Base-by-base conservation (phyloP, 202 grass and related monocot genomes). In the Panicum hallii region DNA sequence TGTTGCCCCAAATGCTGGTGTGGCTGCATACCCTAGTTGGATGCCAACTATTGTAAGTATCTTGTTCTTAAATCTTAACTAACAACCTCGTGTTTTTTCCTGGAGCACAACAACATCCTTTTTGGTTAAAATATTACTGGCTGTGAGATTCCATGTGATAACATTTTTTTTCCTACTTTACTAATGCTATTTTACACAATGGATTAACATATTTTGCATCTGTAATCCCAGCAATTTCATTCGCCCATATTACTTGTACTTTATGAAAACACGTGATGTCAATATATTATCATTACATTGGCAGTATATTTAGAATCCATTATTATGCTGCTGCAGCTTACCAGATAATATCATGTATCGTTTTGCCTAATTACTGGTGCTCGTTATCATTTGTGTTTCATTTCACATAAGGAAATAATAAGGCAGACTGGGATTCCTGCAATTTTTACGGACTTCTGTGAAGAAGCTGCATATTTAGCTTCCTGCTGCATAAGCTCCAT, bases 391-490 rank as follows among this genome's bases (percentile, higher is more conserved):
- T 80, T 42, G 0, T 84, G 43, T 70, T 80, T 36, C 5, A 75
- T 72, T 87, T 81, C 20, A 15, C 85, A 79, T 74, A 91, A 90
- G 96, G 93, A 99, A 87, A 77, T 92, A 66, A 94, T 99, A 58
- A 87, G 44, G 74, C 56, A 49, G 64, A 89, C 76, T 75, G 87
- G 79, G 23, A 84, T 99, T 84, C 91, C 89, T 71, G 86, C 93
- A 70, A 49, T 99, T 41, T 95, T 99, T 86, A 95, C 96, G 1
- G 96, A 99, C 83, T 99, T 94, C 17, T 99, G 96, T 82, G 96
- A 99, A 89, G 96, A 99, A 99, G 93, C 93, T 86, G 93, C 96
- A 61, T 86, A 95, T 91, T 67, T 99, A 65, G 96, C 93, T 30
- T 93, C 93, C 43, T 78, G 79, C 80, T 96, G 96, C 86, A 92